Evolutionary conservation across 2,329 filamentous ascomycete species (phyloP).

Genomic region (Trichoderma oligosporum): DNA sequence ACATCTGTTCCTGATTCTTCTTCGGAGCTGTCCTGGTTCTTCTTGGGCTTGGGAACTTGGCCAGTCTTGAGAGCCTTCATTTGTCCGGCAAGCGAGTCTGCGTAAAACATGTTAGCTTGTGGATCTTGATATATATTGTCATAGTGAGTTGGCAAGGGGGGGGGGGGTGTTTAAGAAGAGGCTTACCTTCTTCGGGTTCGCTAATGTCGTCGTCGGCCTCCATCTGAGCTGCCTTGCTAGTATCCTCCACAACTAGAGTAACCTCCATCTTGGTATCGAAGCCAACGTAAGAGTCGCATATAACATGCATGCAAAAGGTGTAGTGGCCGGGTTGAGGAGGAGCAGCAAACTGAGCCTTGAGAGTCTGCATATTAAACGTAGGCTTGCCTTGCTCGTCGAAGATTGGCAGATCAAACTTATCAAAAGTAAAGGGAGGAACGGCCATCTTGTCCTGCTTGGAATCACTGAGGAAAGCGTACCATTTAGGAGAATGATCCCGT

Average conservation of each 20-base stretch:
- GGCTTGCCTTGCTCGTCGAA: conserved; percentile 76
- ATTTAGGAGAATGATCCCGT: conserved; percentile 82
- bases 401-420: conserved; percentile 84
- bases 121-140: not conserved
- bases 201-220: conserved; percentile 91
- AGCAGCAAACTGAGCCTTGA: conserved; percentile 96
- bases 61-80: conserved; percentile 83
- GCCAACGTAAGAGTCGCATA: conserved; percentile 93
- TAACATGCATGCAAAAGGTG: conserved; percentile 87
- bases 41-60: conserved; percentile 52
- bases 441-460: conserved; percentile 93
- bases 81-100: conserved; percentile 85
- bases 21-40: conserved; percentile 50
- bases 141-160: conserved; percentile 4
- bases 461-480: conserved; percentile 93
- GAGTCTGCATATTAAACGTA: conserved; percentile 90
- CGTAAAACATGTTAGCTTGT: conserved; percentile 5
- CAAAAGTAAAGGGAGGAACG: conserved; percentile 94
- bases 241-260: conserved; percentile 82
- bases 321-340: conserved; percentile 90
- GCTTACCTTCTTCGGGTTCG: conserved; percentile 92
- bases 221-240: conserved; percentile 76
- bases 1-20: conserved; percentile 77
- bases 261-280: conserved; percentile 92
- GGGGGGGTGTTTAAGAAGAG: too few relatives aligned